Evolutionary conservation across 495 filamentous ascomycete species (phyloP), one percentile per base, ranked within the genome.

Genomic region (Hypoxylon fragiforme): DNA sequence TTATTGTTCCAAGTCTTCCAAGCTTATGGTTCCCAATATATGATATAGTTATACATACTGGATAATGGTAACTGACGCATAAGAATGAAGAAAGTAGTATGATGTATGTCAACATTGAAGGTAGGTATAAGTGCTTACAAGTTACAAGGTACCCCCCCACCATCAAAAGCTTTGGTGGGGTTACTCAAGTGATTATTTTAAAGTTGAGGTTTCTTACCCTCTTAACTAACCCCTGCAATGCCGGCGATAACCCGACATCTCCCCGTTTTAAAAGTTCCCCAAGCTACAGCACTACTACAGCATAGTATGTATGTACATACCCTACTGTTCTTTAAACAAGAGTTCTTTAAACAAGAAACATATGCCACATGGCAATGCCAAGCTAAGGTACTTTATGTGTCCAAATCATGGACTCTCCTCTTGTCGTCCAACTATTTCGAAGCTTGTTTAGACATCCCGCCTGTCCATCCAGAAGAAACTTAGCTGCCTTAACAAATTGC

Each of bases 361-460:
- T n/a, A n/a, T n/a, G n/a, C n/a, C n/a, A n/a, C n/a, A n/a, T n/a
- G n/a, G n/a, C n/a, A n/a, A n/a, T n/a, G n/a, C n/a, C n/a, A n/a
- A n/a, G n/a, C n/a, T n/a, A n/a, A n/a, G n/a, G n/a, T n/a, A n/a
- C n/a, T n/a, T n/a, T n/a, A n/a, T n/a, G 18, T 18, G 57, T 55
- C 47, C 41, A 58, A 40, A 60, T 35, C 42, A 97, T 97, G 92
- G 92, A 97, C 74, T 91, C 90, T 16, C 85, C 85, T 30, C 67
- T 88, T 35, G 77, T 92, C 53, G 82, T 79, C 30, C 87, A 85
- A 70, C 77, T 97, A 69, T 91, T 98, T 61, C 80, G 85, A 53
- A 86, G 87, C 69, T 81, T 97, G 13, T 92, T 95, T 50, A 81
- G 82, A 21, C 90, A 88, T 64, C 78, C 78, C 21, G 70, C 78